phyloP scores from a whole-genome alignment of 2,329 filamentous ascomycete genomes.

The Elsinoe necatrix region DNA sequence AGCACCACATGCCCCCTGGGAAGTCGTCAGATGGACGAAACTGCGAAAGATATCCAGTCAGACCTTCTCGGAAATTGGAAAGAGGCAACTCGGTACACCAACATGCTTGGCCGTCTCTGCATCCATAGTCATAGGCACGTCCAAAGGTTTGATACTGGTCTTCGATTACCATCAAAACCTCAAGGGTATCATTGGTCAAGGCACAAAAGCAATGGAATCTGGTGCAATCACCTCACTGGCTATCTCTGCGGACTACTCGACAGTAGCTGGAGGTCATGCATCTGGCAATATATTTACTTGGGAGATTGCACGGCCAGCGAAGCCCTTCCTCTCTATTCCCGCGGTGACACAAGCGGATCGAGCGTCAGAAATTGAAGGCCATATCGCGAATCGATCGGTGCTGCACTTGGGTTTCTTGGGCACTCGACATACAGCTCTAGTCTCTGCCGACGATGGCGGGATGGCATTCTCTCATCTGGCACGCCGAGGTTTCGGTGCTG shows the following conservation, averaged over 20 bases:
- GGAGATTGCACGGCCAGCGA: conserved; percentile 75
- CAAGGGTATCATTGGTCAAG: conserved; percentile 86
- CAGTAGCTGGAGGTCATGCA: conserved; percentile 80
- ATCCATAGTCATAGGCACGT: conserved; percentile 81
- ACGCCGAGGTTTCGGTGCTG: conserved; percentile 76
- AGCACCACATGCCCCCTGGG: conserved; percentile 74
- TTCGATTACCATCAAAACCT: conserved; percentile 97
- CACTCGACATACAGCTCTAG: conserved; percentile 83
- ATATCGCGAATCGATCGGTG: conserved; percentile 67
- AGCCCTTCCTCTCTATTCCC: conserved; percentile 80
- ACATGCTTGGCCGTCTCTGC: conserved; percentile 86
- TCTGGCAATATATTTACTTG: conserved; percentile 93
- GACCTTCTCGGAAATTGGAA: conserved; percentile 85
- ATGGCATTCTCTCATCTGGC: conserved; percentile 99
- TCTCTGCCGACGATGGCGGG: conserved; percentile 86
- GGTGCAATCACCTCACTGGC: conserved; percentile 80
- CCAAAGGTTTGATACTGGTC: conserved; percentile 86
- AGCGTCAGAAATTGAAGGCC: conserved; percentile 67
- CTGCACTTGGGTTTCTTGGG: conserved; percentile 92
- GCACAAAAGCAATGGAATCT: conserved; percentile 88
- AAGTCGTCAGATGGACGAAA: conserved; percentile 93
- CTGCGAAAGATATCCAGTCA: conserved; percentile 81
- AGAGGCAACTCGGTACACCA: conserved; percentile 82
- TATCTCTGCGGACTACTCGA: conserved; percentile 87
- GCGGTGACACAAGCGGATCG: conserved; percentile 51